These are phyloP conservation scores for Lactarius quietus DNA, from an alignment of 768 basidiomycete genomes.

Conservation along the genomic window DNA sequence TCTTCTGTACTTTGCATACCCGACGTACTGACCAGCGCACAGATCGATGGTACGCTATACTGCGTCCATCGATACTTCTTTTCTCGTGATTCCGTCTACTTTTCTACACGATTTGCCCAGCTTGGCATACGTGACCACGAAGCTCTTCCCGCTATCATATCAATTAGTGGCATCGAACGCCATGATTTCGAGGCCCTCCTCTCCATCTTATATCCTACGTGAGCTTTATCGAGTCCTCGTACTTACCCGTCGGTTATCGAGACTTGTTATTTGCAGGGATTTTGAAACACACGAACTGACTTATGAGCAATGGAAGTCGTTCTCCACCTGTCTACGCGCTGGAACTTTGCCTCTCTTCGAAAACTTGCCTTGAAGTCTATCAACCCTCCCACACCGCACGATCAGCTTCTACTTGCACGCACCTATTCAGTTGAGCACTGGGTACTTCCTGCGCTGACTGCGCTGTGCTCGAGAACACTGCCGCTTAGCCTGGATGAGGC, in stretches of 20 bases:
- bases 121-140: conserved; percentile 17
- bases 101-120: conserved; percentile 13
- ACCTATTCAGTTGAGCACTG: conserved; percentile 5
- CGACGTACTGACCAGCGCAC: background rate
- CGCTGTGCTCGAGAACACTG: conserved; percentile 4
- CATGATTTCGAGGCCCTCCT: conserved; percentile 25
- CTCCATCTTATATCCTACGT: conserved; percentile 26
- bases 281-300: background rate
- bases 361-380: conserved; percentile 15
- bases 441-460: background rate
- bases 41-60: conserved; percentile 23
- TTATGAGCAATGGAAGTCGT: conserved; percentile 18
- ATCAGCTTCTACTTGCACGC: conserved; percentile 8
- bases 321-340: conserved; percentile 13
- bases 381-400: conserved; percentile 4
- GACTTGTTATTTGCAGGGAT: background rate
- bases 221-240: background rate
- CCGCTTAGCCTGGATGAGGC: conserved; percentile 3
- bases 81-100: conserved; percentile 21
- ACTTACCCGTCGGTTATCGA: background rate
- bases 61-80: conserved; percentile 25
- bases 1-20: no score
- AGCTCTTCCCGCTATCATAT: conserved; percentile 9
- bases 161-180: conserved; percentile 11
- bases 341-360: conserved; percentile 19